A percentile compares a stretch with the other conserved stretches of the same genome.
These are phyloP conservation scores for Aspergillus chevalieri DNA, from an alignment of 2,329 filamentous ascomycete species.

Conservation along the genomic window DNA sequence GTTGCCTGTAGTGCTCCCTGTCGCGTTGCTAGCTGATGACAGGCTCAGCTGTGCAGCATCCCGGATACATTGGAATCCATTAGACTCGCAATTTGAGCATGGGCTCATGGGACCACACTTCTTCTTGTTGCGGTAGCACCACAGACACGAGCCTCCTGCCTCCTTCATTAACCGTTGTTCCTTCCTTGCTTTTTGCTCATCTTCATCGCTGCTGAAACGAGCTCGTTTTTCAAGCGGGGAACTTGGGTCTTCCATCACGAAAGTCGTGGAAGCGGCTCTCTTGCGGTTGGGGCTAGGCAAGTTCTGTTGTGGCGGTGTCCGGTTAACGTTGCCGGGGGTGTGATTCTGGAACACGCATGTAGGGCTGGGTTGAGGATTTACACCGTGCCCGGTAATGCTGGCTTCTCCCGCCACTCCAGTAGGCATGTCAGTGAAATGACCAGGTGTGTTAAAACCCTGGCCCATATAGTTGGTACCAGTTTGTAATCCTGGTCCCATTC, in stretches of 20 bases:
- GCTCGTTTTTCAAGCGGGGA: constrained; percentile 3
- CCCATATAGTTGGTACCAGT: too few relatives aligned
- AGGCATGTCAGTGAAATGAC: too few relatives aligned
- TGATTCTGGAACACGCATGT: too few relatives aligned
- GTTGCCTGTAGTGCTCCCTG: neutral
- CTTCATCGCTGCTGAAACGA: constrained; percentile 9
- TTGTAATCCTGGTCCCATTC: too few relatives aligned
- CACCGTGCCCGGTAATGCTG: too few relatives aligned
- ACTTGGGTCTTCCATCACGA: constrained; percentile 13
- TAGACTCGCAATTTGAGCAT: constrained; percentile 15
- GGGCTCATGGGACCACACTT: constrained; percentile 14
- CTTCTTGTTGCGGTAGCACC: constrained; percentile 24
- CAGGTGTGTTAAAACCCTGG: too few relatives aligned
- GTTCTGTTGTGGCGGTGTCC: too few relatives aligned
- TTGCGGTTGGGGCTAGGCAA: too few relatives aligned
- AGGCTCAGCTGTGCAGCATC: constrained; percentile 11
- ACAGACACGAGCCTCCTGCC: constrained; percentile 23
- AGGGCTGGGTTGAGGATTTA: too few relatives aligned
- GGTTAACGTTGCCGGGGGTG: too few relatives aligned
- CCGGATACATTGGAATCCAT: constrained; percentile 18
- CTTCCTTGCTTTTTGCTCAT: constrained; percentile 8
- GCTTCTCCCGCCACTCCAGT: too few relatives aligned
- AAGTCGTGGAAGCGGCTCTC: too few relatives aligned
- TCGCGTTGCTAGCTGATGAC: constrained; percentile 1
- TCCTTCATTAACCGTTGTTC: constrained; percentile 13